Percentiles rank a stretch among this genome's conserved stretches.
phyloP scores from a whole-genome alignment of 2,329 filamentous ascomycete genomes.

The Aureobasidium sp. region DNA sequence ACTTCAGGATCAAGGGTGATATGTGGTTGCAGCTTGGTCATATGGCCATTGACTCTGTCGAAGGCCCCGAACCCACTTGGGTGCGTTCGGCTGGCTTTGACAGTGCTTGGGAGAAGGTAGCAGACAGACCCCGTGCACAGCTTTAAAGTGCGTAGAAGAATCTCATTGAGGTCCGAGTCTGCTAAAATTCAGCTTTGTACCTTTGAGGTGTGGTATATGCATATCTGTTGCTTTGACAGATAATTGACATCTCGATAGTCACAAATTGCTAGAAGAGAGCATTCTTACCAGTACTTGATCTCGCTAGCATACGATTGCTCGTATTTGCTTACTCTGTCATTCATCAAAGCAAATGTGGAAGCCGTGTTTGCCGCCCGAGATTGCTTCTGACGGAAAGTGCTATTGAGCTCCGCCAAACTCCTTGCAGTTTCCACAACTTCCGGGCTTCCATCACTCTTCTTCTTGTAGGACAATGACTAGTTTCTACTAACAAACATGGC shows the following conservation, averaged over 20 bases:
- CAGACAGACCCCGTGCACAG: conserved; percentile 6
- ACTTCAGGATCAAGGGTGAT: conserved; percentile 47
- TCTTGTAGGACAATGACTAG: neutral
- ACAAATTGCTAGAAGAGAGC: neutral
- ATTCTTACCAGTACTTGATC: neutral
- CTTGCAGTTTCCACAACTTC: neutral
- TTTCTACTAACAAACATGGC: neutral
- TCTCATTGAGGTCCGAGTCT: no score
- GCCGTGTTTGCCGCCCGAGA: neutral
- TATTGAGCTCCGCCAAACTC: neutral
- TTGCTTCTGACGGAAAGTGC: neutral
- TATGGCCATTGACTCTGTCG: conserved; percentile 57
- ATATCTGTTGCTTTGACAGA: neutral
- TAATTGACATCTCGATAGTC: neutral
- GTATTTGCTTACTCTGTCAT: neutral
- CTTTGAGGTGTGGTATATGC: neutral
- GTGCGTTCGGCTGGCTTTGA: conserved; percentile 57
- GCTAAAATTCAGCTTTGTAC: neutral
- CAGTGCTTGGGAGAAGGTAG: conserved; percentile 53
- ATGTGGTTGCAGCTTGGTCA: conserved; percentile 56
- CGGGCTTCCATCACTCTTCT: neutral
- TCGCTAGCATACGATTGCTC: neutral
- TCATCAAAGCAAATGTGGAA: neutral
- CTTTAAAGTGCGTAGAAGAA: neutral
- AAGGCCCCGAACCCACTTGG: conserved; percentile 50